Percentiles rank a stretch among this genome's conserved stretches.
These are phyloP conservation scores for Punctularia strigosozonata DNA, from an alignment of 768 basidiomycete genomes.

Conservation along the genomic window DNA sequence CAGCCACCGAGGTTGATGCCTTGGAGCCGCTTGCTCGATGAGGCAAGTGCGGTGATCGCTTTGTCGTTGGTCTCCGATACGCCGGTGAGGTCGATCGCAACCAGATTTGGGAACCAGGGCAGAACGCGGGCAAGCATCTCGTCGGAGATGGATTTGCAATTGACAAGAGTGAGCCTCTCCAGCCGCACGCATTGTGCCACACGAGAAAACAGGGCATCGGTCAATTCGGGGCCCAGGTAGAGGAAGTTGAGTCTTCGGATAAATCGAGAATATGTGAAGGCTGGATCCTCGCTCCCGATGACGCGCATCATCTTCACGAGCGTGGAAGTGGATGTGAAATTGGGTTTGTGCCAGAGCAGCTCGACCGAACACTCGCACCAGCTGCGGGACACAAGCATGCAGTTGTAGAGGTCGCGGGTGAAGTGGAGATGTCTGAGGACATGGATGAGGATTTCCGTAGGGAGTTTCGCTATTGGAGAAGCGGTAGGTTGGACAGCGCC, in stretches of 20 bases:
- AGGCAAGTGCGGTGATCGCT: constrained; percentile 61
- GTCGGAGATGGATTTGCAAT: constrained; percentile 59
- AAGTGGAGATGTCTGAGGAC: constrained; percentile 78
- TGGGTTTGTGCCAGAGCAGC: constrained; percentile 88
- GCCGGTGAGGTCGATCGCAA: constrained; percentile 77
- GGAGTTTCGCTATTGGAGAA: constrained; percentile 58
- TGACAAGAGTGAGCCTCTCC: constrained; percentile 82
- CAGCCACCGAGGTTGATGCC: constrained; percentile 89
- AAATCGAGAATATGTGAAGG: constrained; percentile 81
- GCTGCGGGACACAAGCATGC: constrained; percentile 71
- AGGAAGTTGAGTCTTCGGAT: constrained; percentile 88
- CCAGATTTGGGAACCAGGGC: constrained; percentile 59
- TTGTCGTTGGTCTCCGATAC: constrained; percentile 58
- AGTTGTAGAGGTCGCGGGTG: constrained; percentile 59
- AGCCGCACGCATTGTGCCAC: constrained; percentile 68
- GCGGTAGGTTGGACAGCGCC: constrained; percentile 18
- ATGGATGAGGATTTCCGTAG: constrained; percentile 87
- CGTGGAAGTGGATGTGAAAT: constrained; percentile 54
- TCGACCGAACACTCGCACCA: constrained; percentile 98
- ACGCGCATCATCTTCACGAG: constrained; percentile 72
- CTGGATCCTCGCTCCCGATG: constrained; percentile 49
- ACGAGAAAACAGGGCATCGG: constrained; percentile 60
- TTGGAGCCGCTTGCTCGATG: constrained; percentile 63
- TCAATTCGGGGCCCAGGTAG: constrained; percentile 53
- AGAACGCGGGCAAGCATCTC: constrained; percentile 53